phyloP scores from a whole-genome alignment of 169 alveolate species.

The Eimeria zaria region DNA sequence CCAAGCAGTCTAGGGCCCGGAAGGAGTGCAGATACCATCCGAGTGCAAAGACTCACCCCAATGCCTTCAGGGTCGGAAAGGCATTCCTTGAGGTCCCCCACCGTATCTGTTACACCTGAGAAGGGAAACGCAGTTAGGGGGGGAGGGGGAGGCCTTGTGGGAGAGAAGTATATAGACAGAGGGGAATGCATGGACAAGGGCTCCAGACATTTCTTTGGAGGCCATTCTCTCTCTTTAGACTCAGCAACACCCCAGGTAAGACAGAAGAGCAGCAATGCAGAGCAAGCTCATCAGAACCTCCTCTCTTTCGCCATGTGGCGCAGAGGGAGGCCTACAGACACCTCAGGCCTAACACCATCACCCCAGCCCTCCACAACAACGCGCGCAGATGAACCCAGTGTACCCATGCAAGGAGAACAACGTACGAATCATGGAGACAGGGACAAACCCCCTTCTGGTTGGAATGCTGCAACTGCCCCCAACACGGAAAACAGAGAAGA shows the following conservation, averaged over 20 bases:
- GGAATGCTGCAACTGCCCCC: background rate
- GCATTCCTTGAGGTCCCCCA: background rate
- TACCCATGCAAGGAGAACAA: background rate
- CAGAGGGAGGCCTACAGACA: slow-evolving; percentile 4
- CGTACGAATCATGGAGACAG: background rate
- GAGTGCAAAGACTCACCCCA: background rate
- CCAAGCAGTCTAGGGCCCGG: background rate
- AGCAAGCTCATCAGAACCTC: background rate
- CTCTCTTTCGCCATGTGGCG: slow-evolving; percentile 21
- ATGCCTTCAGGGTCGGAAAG: slow-evolving; percentile 6
- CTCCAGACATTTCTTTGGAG: background rate
- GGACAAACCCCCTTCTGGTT: background rate
- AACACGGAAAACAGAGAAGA: background rate
- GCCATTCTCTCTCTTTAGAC: background rate
- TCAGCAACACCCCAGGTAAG: background rate
- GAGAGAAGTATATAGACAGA: background rate
- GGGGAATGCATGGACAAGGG: slow-evolving; percentile 9
- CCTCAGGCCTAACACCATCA: background rate
- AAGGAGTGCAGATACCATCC: background rate
- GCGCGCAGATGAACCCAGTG: background rate
- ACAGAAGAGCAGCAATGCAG: background rate
- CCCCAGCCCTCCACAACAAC: background rate
- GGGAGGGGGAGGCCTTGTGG: background rate
- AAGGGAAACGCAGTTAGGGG: no score
- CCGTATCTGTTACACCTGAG: no score